A percentile compares a stretch with the other conserved stretches of the same genome.
Conservation (phyloP, 1,139 yeast genomes). For the Arxiozyma telluris region DNA sequence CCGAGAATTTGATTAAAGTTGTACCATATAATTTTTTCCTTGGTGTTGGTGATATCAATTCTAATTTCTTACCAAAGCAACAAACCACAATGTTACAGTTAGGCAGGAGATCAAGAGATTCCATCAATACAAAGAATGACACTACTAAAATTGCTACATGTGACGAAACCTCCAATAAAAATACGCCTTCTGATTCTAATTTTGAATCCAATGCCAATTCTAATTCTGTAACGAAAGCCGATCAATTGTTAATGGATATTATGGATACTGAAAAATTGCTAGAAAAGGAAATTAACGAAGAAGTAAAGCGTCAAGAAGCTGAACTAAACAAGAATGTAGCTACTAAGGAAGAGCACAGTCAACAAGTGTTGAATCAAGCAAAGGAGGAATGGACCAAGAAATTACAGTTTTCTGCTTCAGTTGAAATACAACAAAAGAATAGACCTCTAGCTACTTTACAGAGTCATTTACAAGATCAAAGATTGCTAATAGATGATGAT, state of each 20-base stretch:
- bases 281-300: slow-evolving; percentile 29
- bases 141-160: slow-evolving; percentile 30
- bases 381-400: slow-evolving; percentile 37
- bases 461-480: slow-evolving; percentile 59
- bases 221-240: slow-evolving; percentile 19
- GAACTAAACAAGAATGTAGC: slow-evolving; percentile 10
- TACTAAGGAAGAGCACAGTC: slow-evolving; percentile 1
- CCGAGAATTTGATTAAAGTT: slow-evolving; percentile 79
- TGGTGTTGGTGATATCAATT: slow-evolving; percentile 95
- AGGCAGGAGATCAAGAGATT: slow-evolving; percentile 38
- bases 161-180: background rate
- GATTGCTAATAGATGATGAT: slow-evolving; percentile 71
- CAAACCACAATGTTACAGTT: slow-evolving; percentile 61
- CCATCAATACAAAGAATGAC: slow-evolving; percentile 29
- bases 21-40: slow-evolving; percentile 94
- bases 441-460: slow-evolving; percentile 80
- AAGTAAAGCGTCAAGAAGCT: slow-evolving; percentile 30
- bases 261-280: slow-evolving; percentile 27
- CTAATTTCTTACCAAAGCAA: slow-evolving; percentile 81
- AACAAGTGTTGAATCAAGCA: slow-evolving; percentile 19
- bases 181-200: background rate
- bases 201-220: background rate
- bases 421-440: slow-evolving; percentile 39
- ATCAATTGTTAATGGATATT: slow-evolving; percentile 27
- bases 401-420: slow-evolving; percentile 31